These are phyloP conservation scores for Curvularia sp. DNA, from an alignment of 2,329 filamentous ascomycete genomes.

Conservation along the genomic window DNA sequence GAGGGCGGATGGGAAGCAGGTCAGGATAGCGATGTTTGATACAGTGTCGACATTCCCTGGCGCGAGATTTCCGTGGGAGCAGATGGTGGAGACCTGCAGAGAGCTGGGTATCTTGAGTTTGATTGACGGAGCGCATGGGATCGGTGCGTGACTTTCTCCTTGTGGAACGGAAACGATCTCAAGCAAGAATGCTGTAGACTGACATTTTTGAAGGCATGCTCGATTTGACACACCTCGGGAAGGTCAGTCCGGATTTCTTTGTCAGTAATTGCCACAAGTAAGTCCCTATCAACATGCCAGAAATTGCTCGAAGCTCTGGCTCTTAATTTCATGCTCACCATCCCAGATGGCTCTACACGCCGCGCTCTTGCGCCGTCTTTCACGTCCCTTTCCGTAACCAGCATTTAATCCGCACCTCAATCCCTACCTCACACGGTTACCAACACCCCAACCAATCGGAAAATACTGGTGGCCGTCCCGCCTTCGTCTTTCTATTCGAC, in stretches of 20 bases:
- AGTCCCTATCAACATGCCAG: background rate
- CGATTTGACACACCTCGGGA: background rate
- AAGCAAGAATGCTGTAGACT: background rate
- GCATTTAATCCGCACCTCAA: background rate
- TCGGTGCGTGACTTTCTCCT: background rate
- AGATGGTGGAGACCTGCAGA: background rate
- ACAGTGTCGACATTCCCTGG: background rate
- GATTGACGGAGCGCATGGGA: background rate
- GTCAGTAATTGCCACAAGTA: slow-evolving; percentile 1
- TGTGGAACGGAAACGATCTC: no score
- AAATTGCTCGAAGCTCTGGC: background rate
- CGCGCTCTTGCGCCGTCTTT: background rate
- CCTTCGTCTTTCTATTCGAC: background rate
- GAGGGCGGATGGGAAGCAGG: background rate
- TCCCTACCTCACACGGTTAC: background rate
- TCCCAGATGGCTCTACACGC: slow-evolving; percentile 1
- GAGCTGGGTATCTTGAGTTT: background rate
- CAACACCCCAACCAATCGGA: background rate
- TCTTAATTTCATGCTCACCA: background rate
- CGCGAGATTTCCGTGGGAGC: background rate
- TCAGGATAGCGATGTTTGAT: background rate
- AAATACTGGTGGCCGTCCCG: background rate
- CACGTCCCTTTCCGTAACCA: background rate
- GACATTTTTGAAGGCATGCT: background rate
- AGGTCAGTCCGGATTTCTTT: background rate